A percentile compares a stretch with the other conserved stretches of the same genome.
Evolutionary conservation across 768 basidiomycete genomes (phyloP).

Genomic region (Russula earlei): DNA sequence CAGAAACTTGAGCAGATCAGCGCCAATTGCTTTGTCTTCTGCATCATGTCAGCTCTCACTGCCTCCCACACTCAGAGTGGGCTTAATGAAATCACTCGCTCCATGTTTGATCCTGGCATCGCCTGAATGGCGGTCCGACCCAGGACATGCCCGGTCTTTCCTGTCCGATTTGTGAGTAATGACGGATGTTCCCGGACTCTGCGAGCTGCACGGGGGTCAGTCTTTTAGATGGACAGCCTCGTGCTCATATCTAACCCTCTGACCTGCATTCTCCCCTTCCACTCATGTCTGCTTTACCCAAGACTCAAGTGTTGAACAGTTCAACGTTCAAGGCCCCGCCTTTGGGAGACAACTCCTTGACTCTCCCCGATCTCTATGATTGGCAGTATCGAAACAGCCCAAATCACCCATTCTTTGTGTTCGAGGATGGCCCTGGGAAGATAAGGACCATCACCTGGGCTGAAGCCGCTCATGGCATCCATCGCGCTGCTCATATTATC

Average conservation of each 20-base stretch:
- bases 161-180: constrained; percentile 12
- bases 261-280: not conserved
- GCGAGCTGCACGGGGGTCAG: not conserved
- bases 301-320: constrained; percentile 19
- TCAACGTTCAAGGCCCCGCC: constrained; percentile 22
- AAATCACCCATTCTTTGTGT: constrained; percentile 21
- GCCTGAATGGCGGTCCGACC: not conserved
- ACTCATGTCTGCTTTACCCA: constrained; percentile 15
- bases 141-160: not conserved
- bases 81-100: not conserved
- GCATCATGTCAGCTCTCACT: not conserved
- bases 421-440: constrained; percentile 10
- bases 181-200: not conserved
- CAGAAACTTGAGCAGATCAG: not conserved
- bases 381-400: constrained; percentile 22
- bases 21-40: not conserved
- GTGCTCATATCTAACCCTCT: not conserved
- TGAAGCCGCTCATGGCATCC: constrained; percentile 19
- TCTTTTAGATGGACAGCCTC: not conserved
- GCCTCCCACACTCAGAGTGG: not conserved
- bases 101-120: not conserved
- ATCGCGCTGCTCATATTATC: constrained; percentile 15
- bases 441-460: constrained; percentile 18
- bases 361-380: constrained; percentile 24
- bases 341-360: constrained; percentile 17